Evolutionary conservation across 768 basidiomycete genomes (phyloP).

Genomic region (Macrolepiota albuminosa): DNA sequence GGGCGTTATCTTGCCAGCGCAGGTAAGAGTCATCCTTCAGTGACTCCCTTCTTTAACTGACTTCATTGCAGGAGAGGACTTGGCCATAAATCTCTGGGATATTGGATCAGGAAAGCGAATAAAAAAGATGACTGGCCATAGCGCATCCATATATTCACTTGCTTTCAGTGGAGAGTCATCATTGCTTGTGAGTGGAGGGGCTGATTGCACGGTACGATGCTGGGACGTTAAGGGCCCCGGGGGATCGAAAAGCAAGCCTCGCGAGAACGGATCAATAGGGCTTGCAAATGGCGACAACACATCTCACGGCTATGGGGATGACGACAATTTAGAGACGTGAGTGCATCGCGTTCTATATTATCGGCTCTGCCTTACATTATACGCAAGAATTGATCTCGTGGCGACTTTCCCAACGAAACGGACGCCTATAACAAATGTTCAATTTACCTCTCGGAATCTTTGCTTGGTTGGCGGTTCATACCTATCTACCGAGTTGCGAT

Average conservation of each 20-base stretch:
- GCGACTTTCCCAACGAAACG: conserved; percentile 94
- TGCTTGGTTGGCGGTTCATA: conserved; percentile 83
- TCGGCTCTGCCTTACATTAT: conserved; percentile 8
- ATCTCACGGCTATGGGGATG: conserved; percentile 39
- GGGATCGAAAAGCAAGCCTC: conserved; percentile 50
- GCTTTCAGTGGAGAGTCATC: conserved; percentile 91
- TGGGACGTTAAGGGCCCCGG: conserved; percentile 92
- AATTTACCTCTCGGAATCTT: conserved; percentile 93
- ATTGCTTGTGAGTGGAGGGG: conserved; percentile 83
- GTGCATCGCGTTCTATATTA: conserved; percentile 21
- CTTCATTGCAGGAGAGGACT: conserved; percentile 64
- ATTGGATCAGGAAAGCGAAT: conserved; percentile 90
- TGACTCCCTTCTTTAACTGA: not conserved
- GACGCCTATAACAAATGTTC: conserved; percentile 87
- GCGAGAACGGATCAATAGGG: conserved; percentile 44
- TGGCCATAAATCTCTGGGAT: conserved; percentile 95
- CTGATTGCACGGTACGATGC: conserved; percentile 96
- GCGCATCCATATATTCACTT: conserved; percentile 82
- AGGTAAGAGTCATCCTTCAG: conserved; percentile 35
- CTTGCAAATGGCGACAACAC: conserved; percentile 17
- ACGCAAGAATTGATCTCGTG: conserved; percentile 71
- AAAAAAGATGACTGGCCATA: conserved; percentile 96
- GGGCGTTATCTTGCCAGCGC: conserved; percentile 92
- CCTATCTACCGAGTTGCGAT: conserved; percentile 54
- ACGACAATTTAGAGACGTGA: conserved; percentile 68